Percentiles rank a stretch among this genome's conserved stretches.
phyloP scores from a whole-genome alignment of 192 early-diverging fungal genomes.

The Backusella mclennaniae region DNA sequence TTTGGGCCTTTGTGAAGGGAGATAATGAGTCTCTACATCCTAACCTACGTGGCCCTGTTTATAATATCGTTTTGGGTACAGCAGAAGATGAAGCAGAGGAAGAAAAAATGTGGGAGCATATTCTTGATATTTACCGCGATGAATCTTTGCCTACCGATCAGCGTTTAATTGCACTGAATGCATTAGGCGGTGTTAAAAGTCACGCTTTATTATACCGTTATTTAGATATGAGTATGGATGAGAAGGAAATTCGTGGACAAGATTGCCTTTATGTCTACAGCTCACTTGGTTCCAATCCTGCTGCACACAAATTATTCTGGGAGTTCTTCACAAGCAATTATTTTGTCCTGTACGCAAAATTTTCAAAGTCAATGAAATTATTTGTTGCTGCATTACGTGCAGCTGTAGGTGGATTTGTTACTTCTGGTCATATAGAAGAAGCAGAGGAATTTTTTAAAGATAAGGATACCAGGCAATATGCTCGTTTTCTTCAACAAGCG shows the following conservation, averaged over 20 bases:
- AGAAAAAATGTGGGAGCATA: constrained; percentile 47
- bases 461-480: constrained; percentile 61
- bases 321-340: constrained; percentile 65
- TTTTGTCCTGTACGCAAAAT: constrained; percentile 53
- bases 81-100: constrained; percentile 59
- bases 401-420: constrained; percentile 41
- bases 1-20: constrained; percentile 62
- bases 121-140: constrained; percentile 60
- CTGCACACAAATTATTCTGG: constrained; percentile 61
- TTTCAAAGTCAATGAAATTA: constrained; percentile 48
- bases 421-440: constrained; percentile 57
- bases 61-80: constrained; percentile 62
- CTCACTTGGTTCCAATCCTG: constrained; percentile 52
- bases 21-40: constrained; percentile 73
- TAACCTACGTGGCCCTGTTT: constrained; percentile 72
- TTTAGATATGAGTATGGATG: constrained; percentile 60
- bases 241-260: constrained; percentile 65
- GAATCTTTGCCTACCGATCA: constrained; percentile 62
- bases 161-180: constrained; percentile 60
- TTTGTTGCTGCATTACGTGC: constrained; percentile 46
- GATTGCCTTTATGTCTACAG: constrained; percentile 58
- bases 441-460: constrained; percentile 62
- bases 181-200: constrained; percentile 58
- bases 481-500: constrained; percentile 67
- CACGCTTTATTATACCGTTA: constrained; percentile 55